These are phyloP conservation scores for Colletotrichum incanum DNA, from an alignment of 2,329 filamentous ascomycete genomes.

Conservation along the genomic window DNA sequence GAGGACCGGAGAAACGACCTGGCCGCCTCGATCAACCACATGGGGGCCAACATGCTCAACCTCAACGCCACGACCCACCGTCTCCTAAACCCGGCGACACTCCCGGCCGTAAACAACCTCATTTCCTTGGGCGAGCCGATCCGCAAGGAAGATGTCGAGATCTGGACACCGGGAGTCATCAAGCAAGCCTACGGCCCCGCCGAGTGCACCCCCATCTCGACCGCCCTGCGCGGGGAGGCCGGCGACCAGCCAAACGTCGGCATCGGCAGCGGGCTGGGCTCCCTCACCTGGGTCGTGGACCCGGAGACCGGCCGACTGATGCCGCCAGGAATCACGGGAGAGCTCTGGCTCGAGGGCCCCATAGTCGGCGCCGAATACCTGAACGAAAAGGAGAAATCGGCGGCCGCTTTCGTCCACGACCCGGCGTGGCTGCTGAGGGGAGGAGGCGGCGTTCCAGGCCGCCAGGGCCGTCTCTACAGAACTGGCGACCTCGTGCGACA, in stretches of 20 bases:
- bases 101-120: background rate
- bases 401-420: background rate
- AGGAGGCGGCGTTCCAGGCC: background rate
- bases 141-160: background rate
- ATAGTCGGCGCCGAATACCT: conserved; percentile 66
- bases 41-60: background rate
- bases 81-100: background rate
- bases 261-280: background rate
- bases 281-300: conserved; percentile 4
- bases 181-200: conserved; percentile 42
- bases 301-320: background rate
- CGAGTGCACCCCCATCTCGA: conserved; percentile 41
- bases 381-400: conserved; percentile 1
- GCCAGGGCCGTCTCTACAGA: background rate
- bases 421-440: background rate
- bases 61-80: background rate
- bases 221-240: background rate
- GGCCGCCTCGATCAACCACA: background rate
- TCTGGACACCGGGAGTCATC: conserved; percentile 33
- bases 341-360: conserved; percentile 60
- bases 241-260: too few relatives aligned
- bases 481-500: too few relatives aligned
- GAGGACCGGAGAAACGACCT: conserved; percentile 24
- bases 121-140: background rate
- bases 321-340: conserved; percentile 44